A percentile compares a stretch with the other conserved stretches of the same genome.
Conservation (phyloP, 352 stramenopile species). For the Globisporangium nodosum region DNA sequence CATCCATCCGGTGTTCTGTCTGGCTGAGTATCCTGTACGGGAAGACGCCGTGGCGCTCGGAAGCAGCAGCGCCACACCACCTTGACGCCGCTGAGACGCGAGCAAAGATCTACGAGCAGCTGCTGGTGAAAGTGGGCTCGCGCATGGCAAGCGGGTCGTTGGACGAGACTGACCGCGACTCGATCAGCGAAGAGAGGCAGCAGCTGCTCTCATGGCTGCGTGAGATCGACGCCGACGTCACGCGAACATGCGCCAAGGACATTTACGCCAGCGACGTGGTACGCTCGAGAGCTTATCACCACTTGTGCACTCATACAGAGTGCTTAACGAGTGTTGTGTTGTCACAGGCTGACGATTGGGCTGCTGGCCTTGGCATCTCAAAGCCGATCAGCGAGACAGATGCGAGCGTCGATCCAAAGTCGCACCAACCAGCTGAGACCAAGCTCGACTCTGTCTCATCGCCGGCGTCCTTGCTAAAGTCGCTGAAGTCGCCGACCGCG, state of each 20-base stretch:
- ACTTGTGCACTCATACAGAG: not conserved
- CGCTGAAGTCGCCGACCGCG: not conserved
- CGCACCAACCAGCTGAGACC: not conserved
- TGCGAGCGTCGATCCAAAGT: not conserved
- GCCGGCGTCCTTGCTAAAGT: not conserved
- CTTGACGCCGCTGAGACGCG: constrained; percentile 30
- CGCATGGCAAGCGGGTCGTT: constrained; percentile 30
- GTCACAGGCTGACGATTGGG: constrained; percentile 12
- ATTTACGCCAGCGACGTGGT: constrained; percentile 36
- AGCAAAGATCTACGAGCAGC: constrained; percentile 56
- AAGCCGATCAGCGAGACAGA: not conserved
- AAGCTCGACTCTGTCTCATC: not conserved
- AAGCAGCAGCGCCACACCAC: constrained; percentile 31
- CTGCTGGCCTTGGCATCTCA: not conserved
- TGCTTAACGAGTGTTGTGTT: not conserved
- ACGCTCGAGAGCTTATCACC: not conserved
- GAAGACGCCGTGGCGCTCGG: constrained; percentile 38
- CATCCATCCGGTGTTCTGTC: constrained; percentile 40
- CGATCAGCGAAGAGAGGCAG: constrained; percentile 33
- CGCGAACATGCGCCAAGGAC: constrained; percentile 59
- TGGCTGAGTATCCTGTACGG: constrained; percentile 71
- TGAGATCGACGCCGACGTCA: constrained; percentile 81
- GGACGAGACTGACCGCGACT: not conserved
- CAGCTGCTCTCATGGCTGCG: constrained; percentile 66
- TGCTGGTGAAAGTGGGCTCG: constrained; percentile 50